phyloP scores from a whole-genome alignment of 169 alveolate genomes.

The Theileria sp. region DNA sequence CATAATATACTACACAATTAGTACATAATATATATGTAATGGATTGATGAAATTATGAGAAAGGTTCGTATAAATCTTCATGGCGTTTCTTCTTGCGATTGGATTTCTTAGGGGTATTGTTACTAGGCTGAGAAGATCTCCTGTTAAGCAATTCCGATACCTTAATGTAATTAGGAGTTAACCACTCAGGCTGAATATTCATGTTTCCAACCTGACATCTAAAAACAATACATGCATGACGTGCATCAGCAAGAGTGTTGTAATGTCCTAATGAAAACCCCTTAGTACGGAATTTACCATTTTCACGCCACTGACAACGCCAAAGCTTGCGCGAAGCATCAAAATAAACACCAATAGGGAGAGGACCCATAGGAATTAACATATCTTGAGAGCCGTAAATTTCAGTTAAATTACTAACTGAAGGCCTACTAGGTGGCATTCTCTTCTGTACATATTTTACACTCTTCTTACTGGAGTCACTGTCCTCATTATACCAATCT shows the following conservation, averaged over 20 bases:
- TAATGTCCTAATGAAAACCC: constrained; percentile 82
- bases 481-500: constrained; percentile 54
- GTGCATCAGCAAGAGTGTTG: constrained; percentile 81
- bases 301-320: constrained; percentile 89
- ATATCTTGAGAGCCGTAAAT: constrained; percentile 63
- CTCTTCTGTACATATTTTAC: constrained; percentile 44
- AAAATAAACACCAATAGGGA: constrained; percentile 86
- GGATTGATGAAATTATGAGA: not conserved
- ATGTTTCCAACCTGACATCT: constrained; percentile 84
- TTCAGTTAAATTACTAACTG: constrained; percentile 38
- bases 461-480: constrained; percentile 50
- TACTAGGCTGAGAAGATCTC: constrained; percentile 26
- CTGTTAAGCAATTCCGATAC: constrained; percentile 50
- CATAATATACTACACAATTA: too few relatives aligned
- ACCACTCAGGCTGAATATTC: constrained; percentile 84
- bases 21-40: too few relatives aligned
- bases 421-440: constrained; percentile 34
- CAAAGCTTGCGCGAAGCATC: constrained; percentile 84
- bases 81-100: constrained; percentile 47
- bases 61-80: constrained; percentile 13
- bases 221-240: constrained; percentile 80
- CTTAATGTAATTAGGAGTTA: constrained; percentile 71
- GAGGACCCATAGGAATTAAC: constrained; percentile 79
- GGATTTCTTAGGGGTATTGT: constrained; percentile 54
- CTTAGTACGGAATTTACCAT: constrained; percentile 84